A percentile compares a stretch with the other conserved stretches of the same genome.
Conservation (phyloP, 129 eudicot species). For the Lactuca sativa region DNA sequence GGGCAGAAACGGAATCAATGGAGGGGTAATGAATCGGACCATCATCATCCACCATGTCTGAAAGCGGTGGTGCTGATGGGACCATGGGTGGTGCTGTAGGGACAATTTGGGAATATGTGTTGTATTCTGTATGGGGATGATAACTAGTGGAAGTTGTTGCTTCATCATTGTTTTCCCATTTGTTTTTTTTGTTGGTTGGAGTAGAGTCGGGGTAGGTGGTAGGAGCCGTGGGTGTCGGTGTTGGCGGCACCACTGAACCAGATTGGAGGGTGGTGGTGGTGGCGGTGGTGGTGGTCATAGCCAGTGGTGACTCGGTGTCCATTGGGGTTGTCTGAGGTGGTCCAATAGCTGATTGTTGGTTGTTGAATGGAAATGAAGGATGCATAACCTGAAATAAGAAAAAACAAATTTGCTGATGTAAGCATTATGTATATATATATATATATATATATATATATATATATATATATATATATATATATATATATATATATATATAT, state of each 20-base stretch:
- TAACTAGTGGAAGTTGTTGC: conserved; percentile 36
- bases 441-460: neutral
- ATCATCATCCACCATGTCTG: conserved; percentile 50
- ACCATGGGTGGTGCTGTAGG: conserved; percentile 41
- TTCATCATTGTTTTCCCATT: conserved; percentile 32
- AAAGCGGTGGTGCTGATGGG: conserved; percentile 64
- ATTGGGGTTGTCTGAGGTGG: conserved; percentile 51
- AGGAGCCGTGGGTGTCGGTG: conserved; percentile 20
- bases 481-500: neutral
- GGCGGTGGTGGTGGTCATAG: conserved; percentile 55
- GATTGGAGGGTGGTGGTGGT: conserved; percentile 65
- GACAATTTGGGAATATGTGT: conserved; percentile 31
- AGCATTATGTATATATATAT: neutral
- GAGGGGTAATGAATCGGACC: conserved; percentile 84
- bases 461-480: no score
- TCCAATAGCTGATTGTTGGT: conserved; percentile 35
- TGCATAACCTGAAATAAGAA: conserved; percentile 55
- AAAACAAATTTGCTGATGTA: neutral
- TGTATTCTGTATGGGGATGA: conserved; percentile 31
- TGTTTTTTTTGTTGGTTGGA: conserved; percentile 9
- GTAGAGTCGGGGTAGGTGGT: conserved; percentile 29
- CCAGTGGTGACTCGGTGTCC: conserved; percentile 60
- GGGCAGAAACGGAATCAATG: conserved; percentile 52
- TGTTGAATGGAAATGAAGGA: conserved; percentile 50
- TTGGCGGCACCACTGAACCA: conserved; percentile 36